Evolutionary conservation across 352 stramenopile species (phyloP).

Genomic region (Phytopythium helicoides): DNA sequence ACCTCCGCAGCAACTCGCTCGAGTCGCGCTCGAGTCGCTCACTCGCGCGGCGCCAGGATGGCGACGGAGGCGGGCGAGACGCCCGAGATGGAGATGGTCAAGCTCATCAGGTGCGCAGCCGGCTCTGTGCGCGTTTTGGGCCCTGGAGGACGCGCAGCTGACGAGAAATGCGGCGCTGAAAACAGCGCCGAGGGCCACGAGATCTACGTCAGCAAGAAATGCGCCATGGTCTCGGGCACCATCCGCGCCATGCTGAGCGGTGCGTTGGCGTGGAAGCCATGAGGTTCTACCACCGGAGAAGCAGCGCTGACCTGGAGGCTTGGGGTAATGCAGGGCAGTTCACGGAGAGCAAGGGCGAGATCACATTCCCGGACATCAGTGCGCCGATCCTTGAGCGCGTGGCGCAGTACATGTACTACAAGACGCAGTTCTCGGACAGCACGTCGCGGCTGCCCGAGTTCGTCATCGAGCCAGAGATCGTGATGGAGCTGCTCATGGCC

Average conservation of each 20-base stretch:
- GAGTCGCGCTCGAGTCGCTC: too few relatives aligned
- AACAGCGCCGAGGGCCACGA: slow-evolving; percentile 93
- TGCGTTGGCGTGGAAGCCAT: too few relatives aligned
- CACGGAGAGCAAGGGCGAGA: slow-evolving; percentile 93
- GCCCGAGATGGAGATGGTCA: slow-evolving; percentile 65
- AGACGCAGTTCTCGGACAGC: slow-evolving; percentile 94
- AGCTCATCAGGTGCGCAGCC: slow-evolving; percentile 64
- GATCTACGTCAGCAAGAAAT: slow-evolving; percentile 93
- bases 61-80: slow-evolving; percentile 44
- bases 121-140: background rate
- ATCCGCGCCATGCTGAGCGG: slow-evolving; percentile 97
- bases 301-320: too few relatives aligned
- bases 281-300: too few relatives aligned
- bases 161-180: too few relatives aligned
- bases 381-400: slow-evolving; percentile 97
- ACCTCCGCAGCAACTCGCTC: too few relatives aligned
- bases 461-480: slow-evolving; percentile 97
- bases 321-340: slow-evolving; percentile 92
- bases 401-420: slow-evolving; percentile 99
- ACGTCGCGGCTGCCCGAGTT: slow-evolving; percentile 96
- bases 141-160: too few relatives aligned
- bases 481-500: slow-evolving; percentile 96
- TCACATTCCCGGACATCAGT: slow-evolving; percentile 97
- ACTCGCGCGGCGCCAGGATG: slow-evolving; percentile 25
- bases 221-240: slow-evolving; percentile 94